Conservation (phyloP, 1,284 basidiomycete species). For the Nidula niveotomentosa region DNA sequence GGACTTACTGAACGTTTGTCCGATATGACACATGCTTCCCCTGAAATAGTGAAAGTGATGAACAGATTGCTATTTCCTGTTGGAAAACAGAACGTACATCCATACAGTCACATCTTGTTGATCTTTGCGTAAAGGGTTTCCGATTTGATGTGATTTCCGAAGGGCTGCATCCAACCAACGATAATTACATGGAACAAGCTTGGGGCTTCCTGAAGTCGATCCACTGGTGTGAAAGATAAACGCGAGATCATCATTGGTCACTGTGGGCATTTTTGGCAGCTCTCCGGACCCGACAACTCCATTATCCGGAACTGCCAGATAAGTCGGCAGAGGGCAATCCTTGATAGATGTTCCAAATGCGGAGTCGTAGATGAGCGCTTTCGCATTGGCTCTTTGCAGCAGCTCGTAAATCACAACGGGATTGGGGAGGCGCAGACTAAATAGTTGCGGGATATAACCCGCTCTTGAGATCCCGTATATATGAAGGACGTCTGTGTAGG, state of each 20-base stretch:
- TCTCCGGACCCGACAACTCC: too few species aligned
- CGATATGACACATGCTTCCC: conserved; percentile 73
- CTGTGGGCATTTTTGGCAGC: too few species aligned
- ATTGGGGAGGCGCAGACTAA: conserved; percentile 69
- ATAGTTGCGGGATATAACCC: conserved; percentile 71
- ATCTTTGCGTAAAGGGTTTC: too few species aligned
- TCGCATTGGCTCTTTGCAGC: conserved; percentile 52
- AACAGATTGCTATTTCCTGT: too few species aligned
- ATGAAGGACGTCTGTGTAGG: conserved; percentile 65
- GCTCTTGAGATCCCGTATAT: conserved; percentile 73
- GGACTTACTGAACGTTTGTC: conserved; percentile 61
- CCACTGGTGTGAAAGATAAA: conserved; percentile 77
- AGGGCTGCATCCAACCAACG: too few species aligned
- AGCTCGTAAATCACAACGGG: conserved; percentile 67
- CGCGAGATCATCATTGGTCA: too few species aligned
- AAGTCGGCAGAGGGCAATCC: too few species aligned
- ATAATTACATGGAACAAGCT: conserved; percentile 66
- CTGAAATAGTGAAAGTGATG: too few species aligned
- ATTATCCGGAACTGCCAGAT: too few species aligned
- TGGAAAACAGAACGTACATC: too few species aligned
- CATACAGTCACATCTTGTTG: too few species aligned
- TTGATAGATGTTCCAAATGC: conserved; percentile 35
- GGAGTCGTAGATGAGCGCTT: conserved; percentile 61
- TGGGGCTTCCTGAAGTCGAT: conserved; percentile 73
- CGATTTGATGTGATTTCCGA: too few species aligned